Percentiles rank a stretch among this genome's conserved stretches.
Evolutionary conservation across 257 asterid species (phyloP).

Genomic region (Nicotiana noctiflora): DNA sequence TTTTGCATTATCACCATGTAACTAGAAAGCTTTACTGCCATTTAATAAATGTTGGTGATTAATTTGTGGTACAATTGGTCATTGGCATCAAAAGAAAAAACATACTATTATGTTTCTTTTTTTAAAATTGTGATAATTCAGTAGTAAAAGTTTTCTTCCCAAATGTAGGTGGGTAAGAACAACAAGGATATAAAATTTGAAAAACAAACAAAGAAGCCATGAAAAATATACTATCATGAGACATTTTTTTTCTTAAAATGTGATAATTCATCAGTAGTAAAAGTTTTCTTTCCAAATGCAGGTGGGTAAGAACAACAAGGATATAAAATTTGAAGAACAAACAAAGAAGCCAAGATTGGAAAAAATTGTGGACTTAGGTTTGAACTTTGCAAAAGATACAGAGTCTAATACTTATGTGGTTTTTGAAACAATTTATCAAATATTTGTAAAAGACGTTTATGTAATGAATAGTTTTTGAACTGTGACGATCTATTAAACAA

Average conservation of each 20-base stretch:
- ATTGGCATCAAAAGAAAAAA: not conserved
- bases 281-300: constrained; percentile 18
- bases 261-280: not conserved
- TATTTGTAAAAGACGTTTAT: not conserved
- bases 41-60: not conserved
- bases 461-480: not conserved
- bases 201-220: constrained; percentile 27
- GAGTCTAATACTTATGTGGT: not conserved
- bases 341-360: no score
- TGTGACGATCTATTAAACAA: not conserved
- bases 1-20: no score
- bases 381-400: constrained; percentile 19
- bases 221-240: no score
- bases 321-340: no score
- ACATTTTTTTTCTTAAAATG: not conserved
- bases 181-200: constrained; percentile 32
- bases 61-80: not conserved
- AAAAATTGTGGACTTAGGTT: constrained; percentile 18
- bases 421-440: not conserved
- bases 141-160: not conserved
- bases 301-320: constrained; percentile 22
- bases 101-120: not conserved
- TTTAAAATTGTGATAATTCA: not conserved
- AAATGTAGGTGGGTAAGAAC: constrained; percentile 31
- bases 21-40: no score